These are phyloP conservation scores for Linum lewisii DNA, from an alignment of 345 rosid species.

Conservation along the genomic window DNA sequence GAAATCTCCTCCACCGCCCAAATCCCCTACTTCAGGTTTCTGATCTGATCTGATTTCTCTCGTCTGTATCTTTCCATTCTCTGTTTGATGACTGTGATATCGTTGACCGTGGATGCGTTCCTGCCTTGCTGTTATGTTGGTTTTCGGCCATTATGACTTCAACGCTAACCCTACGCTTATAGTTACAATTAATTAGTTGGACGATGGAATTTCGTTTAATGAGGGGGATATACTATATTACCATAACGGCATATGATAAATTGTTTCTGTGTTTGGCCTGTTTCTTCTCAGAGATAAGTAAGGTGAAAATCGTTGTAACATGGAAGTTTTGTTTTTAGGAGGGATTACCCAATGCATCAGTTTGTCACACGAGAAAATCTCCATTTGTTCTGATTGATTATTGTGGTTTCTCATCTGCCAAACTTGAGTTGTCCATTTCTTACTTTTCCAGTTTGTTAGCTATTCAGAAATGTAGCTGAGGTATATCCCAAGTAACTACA, in stretches of 20 bases:
- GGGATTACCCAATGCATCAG: background rate
- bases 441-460: background rate
- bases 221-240: background rate
- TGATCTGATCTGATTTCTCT: background rate
- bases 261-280: background rate
- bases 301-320: background rate
- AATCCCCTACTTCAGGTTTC: slow-evolving; percentile 63
- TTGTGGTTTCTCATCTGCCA: background rate
- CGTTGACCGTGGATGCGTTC: background rate
- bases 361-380: no score
- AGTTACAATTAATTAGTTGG: background rate
- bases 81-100: background rate
- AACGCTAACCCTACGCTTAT: background rate
- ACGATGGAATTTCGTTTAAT: background rate
- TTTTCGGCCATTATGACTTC: background rate
- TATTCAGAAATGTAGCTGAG: no score
- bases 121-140: background rate
- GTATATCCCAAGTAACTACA: background rate
- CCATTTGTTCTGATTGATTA: background rate
- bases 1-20: slow-evolving; percentile 61
- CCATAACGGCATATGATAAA: no score
- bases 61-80: background rate
- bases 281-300: background rate
- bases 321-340: background rate
- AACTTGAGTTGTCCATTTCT: background rate